Base-by-base conservation (phyloP, 2,329 filamentous ascomycete genomes). In the Parafenestella ontariensis region DNA sequence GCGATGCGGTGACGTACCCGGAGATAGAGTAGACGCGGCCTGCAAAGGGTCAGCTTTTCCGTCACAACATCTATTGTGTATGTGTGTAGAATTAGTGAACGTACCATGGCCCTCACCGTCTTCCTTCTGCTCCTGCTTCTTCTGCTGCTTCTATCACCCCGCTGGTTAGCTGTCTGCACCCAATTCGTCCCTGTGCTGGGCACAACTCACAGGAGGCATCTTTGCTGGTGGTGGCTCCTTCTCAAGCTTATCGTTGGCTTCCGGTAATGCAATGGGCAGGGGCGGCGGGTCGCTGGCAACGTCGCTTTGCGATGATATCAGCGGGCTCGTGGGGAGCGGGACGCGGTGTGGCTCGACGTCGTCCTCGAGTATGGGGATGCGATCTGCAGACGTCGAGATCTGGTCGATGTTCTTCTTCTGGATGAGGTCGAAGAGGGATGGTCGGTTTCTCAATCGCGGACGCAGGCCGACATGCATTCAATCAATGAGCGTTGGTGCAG, bases 11-110 rank as follows among this genome's bases (percentile, higher is more conserved):
- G 66, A 71, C 79, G 63, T 77, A 84, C 82, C 82, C 85, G 48
- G 88, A 90, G 68, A 91, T 82, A 60, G 88, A 91, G 81, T 87
- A 91, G 79, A 91, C 85, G 59, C 81, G 79, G 69, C 87, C 82
- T 83, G 62, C 4, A 46, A 5, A 36, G 18, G 5, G 44, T 72
- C 45, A 72, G 60, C 55, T 41, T 48, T 13, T 28, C 20, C 8
- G 36, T 21, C 26, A 46, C 17, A 7, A 18, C 29, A 29, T 8
- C 5, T 10, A 10, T 24, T 9, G 11, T 44, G 11, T 9, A 23
- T 8, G 9, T 9, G 17, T 6, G 9, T 15, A 39, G 20, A 29
- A 24, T 33, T 11, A 28, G 13, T 37, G 39, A 51, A 66, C 77
- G 49, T 76, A 82, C 84, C 88, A 82, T 84, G 79, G 85, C 79